Evolutionary conservation across 1,139 yeast species (phyloP), one percentile per base, ranked within the genome.

Genomic region (Pneumocystis wakefieldiae): DNA sequence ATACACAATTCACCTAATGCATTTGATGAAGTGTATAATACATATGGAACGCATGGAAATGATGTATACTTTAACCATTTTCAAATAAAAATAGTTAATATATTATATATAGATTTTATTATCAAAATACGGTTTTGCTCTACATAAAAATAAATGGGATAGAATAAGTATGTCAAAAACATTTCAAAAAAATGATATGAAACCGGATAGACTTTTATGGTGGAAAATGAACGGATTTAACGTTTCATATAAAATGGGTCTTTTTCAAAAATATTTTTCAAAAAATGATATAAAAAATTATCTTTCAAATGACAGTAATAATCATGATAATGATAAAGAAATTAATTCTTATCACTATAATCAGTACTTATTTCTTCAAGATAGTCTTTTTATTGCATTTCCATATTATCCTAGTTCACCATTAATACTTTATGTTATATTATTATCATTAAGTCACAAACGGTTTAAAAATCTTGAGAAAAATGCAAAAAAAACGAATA

Each of bases 101-200:
- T 28, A 2, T 42, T 19, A 39, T 3, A 14, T 37, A 4, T 48
- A 48, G 55, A 14, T 82, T 60, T 75, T 89, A 57, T 73, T 89
- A 17, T 83, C 89, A 35, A 79, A 87, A 65, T 89, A 88, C 70
- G 96, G 95, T 0, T 88, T 89, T 71, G 80, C 85, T 6, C 77
- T 80, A 53, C 73, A 76, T 65, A 76, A 78, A 59, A 86, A 87
- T 69, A 76, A 76, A 29, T 79, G 81, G 69, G 91, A 87, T 68
- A 72, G 79, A 2, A 80, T 87, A 28, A 37, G 12, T 15, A 57
- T 57, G 41, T 48, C 55, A 48, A 24, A 24, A 48, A 48, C 7
- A 10, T 3, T 48, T 48, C 32, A 48, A 19, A 48, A 48, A 48
- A 48, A 48, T 24, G 14, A 48, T 14, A 19, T 48, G 17, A 48